Conservation (phyloP, 345 rosid species). For the Eucalyptus polybractea region DNA sequence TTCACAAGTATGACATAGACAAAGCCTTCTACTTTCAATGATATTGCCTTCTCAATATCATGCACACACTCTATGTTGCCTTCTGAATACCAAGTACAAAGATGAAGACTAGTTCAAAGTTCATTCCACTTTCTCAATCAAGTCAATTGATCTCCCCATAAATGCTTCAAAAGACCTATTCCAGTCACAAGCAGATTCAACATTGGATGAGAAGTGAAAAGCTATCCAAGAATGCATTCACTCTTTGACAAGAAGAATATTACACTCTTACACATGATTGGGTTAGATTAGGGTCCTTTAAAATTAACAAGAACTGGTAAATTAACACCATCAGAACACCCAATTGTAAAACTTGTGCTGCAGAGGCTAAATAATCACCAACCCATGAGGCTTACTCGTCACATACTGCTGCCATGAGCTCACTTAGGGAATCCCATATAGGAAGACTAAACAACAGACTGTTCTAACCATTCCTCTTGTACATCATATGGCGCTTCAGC, state of each 20-base stretch:
- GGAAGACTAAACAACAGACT: slow-evolving; percentile 10
- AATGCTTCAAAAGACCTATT: neutral
- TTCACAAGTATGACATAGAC: neutral
- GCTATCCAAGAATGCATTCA: neutral
- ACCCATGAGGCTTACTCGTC: neutral
- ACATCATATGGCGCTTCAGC: slow-evolving; percentile 13
- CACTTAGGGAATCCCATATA: slow-evolving; percentile 12
- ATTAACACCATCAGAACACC: neutral
- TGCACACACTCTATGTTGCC: neutral
- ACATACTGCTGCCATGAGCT: slow-evolving; percentile 12
- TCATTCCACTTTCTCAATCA: neutral
- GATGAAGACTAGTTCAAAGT: neutral
- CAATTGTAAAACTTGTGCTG: neutral
- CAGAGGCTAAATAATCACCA: neutral
- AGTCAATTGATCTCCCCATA: neutral
- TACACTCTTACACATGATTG: neutral
- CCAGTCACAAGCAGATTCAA: neutral
- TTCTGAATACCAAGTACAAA: neutral
- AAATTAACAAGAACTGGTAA: neutral
- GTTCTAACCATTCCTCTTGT: neutral
- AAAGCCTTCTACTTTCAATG: neutral
- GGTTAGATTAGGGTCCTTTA: neutral
- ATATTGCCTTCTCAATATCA: neutral
- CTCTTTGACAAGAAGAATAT: neutral
- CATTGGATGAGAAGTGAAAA: neutral